Percentiles rank a stretch among this genome's conserved stretches.
phyloP scores from a whole-genome alignment of 345 rosid species.

The Clausena lansium region DNA sequence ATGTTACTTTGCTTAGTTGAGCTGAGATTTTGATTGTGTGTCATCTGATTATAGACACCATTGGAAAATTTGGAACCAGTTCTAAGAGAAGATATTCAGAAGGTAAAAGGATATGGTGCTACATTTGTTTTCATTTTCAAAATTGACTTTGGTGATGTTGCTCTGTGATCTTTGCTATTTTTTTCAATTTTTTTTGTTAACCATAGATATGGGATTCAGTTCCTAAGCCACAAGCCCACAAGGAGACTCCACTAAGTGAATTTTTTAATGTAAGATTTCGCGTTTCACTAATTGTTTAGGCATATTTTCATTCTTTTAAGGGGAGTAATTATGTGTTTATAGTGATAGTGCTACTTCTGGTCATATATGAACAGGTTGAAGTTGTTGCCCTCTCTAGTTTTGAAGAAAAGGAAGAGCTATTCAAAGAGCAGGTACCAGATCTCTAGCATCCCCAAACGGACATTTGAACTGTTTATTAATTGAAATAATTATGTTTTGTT shows the following conservation, averaged over 20 bases:
- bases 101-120: slow-evolving; percentile 45
- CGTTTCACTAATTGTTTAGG: too few relatives aligned
- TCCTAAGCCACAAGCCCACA: slow-evolving; percentile 91
- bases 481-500: background rate
- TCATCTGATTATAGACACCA: slow-evolving; percentile 69
- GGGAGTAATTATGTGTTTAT: background rate
- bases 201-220: slow-evolving; percentile 97
- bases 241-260: slow-evolving; percentile 90
- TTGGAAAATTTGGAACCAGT: slow-evolving; percentile 92
- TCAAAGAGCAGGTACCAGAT: slow-evolving; percentile 81
- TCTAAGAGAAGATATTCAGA: slow-evolving; percentile 94
- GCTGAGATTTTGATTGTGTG: slow-evolving; percentile 7
- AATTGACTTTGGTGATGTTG: slow-evolving; percentile 13
- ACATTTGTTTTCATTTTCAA: slow-evolving; percentile 10
- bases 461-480: background rate
- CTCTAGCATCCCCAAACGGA: slow-evolving; percentile 2
- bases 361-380: slow-evolving; percentile 62
- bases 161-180: slow-evolving; percentile 8
- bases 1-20: background rate
- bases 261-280: slow-evolving; percentile 77
- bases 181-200: slow-evolving; percentile 12
- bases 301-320: background rate
- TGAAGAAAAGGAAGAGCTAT: slow-evolving; percentile 97
- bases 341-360: slow-evolving; percentile 13
- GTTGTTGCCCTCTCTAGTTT: slow-evolving; percentile 97